Conservation (phyloP, 257 asterid genomes). For the Scutellaria barbata region DNA sequence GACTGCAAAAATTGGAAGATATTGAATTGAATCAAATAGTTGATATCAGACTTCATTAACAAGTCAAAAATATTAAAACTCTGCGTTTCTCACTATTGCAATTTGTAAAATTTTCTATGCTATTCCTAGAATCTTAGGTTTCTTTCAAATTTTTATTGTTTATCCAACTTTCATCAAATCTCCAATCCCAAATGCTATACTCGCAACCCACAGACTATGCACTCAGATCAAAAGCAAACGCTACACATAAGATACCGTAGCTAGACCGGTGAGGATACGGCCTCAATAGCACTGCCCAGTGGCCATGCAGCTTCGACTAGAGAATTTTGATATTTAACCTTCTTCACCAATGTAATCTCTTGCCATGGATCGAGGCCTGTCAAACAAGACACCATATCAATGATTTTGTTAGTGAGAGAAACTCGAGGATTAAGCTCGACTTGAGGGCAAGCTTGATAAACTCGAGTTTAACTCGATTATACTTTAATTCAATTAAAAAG, state of each 20-base stretch:
- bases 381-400: conserved; percentile 14
- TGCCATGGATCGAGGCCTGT: conserved; percentile 69
- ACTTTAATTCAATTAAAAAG: not conserved
- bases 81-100: conserved; percentile 18
- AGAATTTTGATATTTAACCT: conserved; percentile 60
- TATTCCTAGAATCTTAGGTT: conserved; percentile 22
- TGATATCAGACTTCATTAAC: no score
- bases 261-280: conserved; percentile 51
- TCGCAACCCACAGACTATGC: conserved; percentile 11
- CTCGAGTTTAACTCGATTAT: not conserved
- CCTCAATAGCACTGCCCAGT: conserved; percentile 82
- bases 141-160: conserved; percentile 34
- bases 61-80: no score
- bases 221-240: not conserved
- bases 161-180: not conserved
- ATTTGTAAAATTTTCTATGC: conserved; percentile 30
- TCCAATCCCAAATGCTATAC: conserved; percentile 23
- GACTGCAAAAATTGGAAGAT: not conserved
- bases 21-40: conserved; percentile 10
- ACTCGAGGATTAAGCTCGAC: not conserved
- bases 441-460: not conserved
- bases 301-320: conserved; percentile 89
- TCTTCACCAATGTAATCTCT: conserved; percentile 61
- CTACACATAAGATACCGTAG: no score
- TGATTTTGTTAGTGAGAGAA: not conserved